phyloP scores from a whole-genome alignment of 1,284 basidiomycete genomes.

The Trametes polyzona region DNA sequence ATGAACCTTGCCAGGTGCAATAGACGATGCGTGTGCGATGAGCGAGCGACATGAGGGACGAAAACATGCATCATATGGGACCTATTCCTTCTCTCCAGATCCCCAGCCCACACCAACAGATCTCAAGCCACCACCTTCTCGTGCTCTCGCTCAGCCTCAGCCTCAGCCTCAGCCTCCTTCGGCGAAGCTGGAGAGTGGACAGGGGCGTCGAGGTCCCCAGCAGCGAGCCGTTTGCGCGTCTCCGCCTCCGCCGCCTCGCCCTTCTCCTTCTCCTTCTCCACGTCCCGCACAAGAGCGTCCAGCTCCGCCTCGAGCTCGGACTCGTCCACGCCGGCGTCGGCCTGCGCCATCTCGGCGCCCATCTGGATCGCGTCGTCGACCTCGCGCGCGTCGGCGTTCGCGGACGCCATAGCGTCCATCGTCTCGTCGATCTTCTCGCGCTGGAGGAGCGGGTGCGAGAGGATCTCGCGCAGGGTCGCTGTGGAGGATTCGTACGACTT shows the following conservation, averaged over 20 bases:
- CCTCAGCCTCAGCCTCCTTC: neutral
- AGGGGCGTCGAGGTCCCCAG: conserved; percentile 5
- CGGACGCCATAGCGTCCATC: conserved; percentile 85
- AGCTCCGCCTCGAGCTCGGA: conserved; percentile 67
- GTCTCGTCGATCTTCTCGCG: conserved; percentile 81
- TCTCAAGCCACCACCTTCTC: conserved; percentile 8
- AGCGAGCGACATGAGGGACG: neutral
- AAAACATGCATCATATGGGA: neutral
- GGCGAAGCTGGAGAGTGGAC: neutral
- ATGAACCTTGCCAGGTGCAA: conserved; percentile 15
- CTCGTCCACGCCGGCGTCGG: conserved; percentile 55
- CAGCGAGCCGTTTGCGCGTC: conserved; percentile 17
- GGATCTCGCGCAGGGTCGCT: conserved; percentile 72
- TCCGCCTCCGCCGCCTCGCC: conserved; percentile 48
- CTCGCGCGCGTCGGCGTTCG: conserved; percentile 80
- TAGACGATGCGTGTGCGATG: neutral
- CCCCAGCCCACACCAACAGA: too few species aligned
- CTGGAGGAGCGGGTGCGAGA: conserved; percentile 80
- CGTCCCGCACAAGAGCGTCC: conserved; percentile 53
- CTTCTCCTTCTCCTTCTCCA: conserved; percentile 46
- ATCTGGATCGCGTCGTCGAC: conserved; percentile 79
- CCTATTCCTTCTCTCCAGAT: neutral
- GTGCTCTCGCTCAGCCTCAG: neutral
- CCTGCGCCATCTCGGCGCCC: conserved; percentile 62
- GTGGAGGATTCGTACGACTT: conserved; percentile 84